These are phyloP conservation scores for Xanthoceras sorbifolium DNA, from an alignment of 345 rosid genomes.

Conservation along the genomic window DNA sequence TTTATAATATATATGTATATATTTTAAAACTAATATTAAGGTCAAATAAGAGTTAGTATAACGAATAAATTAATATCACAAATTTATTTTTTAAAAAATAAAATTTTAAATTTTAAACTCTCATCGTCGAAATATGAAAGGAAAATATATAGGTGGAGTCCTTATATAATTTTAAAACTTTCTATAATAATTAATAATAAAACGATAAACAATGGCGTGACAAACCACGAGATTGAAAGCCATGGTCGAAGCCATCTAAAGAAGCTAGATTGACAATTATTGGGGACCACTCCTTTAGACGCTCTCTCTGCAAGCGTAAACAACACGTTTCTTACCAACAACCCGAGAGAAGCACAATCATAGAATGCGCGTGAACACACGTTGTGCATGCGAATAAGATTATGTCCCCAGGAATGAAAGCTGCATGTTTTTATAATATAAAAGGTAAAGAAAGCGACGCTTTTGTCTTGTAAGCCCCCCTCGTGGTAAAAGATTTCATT, in stretches of 20 bases:
- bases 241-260: constrained; percentile 5
- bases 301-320: not conserved
- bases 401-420: not conserved
- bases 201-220: not conserved
- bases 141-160: too few relatives aligned
- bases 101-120: too few relatives aligned
- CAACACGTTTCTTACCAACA: not conserved
- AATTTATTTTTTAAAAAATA: too few relatives aligned
- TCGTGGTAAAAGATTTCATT: constrained; percentile 23
- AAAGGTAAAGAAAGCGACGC: constrained; percentile 45
- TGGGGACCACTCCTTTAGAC: not conserved
- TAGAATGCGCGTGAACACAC: not conserved
- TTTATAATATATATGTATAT: too few relatives aligned
- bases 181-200: too few relatives aligned
- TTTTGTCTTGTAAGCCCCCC: constrained; percentile 25
- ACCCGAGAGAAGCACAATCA: not conserved
- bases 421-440: not conserved
- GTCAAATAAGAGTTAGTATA: too few relatives aligned
- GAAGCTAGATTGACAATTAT: not conserved
- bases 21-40: too few relatives aligned
- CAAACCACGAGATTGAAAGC: not conserved
- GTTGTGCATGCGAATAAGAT: not conserved
- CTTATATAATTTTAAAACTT: too few relatives aligned
- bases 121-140: too few relatives aligned
- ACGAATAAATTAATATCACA: too few relatives aligned